phyloP scores from a whole-genome alignment of 805 yeast species.

The Lachancea kluyveri region DNA sequence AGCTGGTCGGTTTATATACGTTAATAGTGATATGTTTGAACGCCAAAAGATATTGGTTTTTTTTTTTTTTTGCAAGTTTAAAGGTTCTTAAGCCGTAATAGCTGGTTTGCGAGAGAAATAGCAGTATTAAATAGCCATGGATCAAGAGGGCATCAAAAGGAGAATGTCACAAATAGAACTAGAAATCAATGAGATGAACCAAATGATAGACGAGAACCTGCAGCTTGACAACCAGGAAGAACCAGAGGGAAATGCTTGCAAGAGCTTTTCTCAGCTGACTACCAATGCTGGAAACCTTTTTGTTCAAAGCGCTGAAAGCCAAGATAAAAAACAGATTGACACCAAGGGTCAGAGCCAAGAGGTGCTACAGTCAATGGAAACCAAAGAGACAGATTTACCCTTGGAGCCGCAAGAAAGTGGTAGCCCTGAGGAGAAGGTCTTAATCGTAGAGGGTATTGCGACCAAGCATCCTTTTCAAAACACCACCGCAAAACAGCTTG shows the following conservation, averaged over 20 bases:
- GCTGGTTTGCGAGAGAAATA: background rate
- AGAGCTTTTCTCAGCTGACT: too few species aligned
- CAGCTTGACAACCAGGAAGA: conserved; percentile 10
- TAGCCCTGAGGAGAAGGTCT: background rate
- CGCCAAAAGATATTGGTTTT: too few species aligned
- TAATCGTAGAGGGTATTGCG: background rate
- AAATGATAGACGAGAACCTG: conserved; percentile 30
- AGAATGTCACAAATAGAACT: conserved; percentile 31
- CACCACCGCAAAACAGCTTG: background rate
- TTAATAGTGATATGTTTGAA: too few species aligned
- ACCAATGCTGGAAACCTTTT: too few species aligned
- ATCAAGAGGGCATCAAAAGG: conserved; percentile 25
- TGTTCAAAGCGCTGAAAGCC: too few species aligned
- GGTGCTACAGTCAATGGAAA: too few species aligned
- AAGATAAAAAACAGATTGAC: too few species aligned
- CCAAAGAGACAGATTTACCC: too few species aligned
- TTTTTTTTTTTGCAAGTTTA: too few species aligned
- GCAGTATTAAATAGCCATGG: conserved; percentile 8
- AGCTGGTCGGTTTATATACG: too few species aligned
- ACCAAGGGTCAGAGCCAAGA: too few species aligned
- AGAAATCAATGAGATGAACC: conserved; percentile 31
- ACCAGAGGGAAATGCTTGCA: background rate
- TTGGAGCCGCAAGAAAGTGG: background rate
- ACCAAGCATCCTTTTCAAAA: background rate
- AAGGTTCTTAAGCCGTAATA: too few species aligned